Percentiles rank a stretch among this genome's conserved stretches.
phyloP scores from a whole-genome alignment of 1,139 yeast species.

The Magnusiomyces tetraspermus region DNA sequence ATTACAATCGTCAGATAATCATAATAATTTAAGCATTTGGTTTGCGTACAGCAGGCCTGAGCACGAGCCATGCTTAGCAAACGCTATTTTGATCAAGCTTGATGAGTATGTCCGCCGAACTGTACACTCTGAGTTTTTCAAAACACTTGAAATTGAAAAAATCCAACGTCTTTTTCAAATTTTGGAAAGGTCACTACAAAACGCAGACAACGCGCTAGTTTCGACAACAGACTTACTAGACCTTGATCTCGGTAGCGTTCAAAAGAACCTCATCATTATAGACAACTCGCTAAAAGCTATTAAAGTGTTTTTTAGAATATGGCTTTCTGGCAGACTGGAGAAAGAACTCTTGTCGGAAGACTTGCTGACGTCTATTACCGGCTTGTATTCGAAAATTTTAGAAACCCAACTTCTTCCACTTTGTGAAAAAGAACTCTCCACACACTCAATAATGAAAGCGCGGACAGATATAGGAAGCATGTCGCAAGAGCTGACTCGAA shows the following conservation, averaged over 20 bases:
- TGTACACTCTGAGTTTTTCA: conserved; percentile 12
- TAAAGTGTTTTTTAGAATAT: conserved; percentile 36
- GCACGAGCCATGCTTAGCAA: conserved; percentile 16
- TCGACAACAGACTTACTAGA: conserved; percentile 11
- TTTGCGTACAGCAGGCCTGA: conserved; percentile 10
- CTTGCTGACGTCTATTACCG: conserved; percentile 36
- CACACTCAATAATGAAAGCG: conserved; percentile 8
- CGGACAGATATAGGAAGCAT: conserved; percentile 16
- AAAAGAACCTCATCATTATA: conserved; percentile 8
- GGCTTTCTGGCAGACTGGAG: conserved; percentile 37
- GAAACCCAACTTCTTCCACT: conserved; percentile 34
- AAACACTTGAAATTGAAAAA: conserved; percentile 17
- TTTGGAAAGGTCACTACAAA: conserved; percentile 15
- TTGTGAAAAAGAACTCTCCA: conserved; percentile 6
- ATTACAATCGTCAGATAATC: not conserved
- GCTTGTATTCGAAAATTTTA: conserved; percentile 33
- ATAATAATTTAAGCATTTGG: conserved; percentile 7
- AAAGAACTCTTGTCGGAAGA: conserved; percentile 41
- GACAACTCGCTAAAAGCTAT: conserved; percentile 34
- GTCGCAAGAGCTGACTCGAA: conserved; percentile 16
- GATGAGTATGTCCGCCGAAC: conserved; percentile 18
- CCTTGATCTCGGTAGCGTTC: conserved; percentile 8
- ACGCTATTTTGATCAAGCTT: conserved; percentile 14
- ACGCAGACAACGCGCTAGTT: conserved; percentile 12
- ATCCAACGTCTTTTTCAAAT: conserved; percentile 17